Conservation (phyloP, 2,329 filamentous ascomycete genomes). For the Endothia cerciana region DNA sequence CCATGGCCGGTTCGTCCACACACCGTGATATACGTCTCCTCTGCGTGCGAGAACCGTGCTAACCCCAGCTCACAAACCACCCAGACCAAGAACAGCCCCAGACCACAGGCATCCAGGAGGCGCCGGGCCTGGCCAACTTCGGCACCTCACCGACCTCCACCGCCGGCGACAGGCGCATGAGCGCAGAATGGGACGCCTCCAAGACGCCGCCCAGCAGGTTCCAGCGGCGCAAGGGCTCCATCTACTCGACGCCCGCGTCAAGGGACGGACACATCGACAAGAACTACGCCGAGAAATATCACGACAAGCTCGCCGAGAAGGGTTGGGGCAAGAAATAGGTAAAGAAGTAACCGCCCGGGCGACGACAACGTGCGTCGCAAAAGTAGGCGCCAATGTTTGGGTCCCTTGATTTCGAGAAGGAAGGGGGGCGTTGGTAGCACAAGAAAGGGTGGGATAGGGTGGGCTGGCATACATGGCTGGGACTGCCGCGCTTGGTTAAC, state of each 20-base stretch:
- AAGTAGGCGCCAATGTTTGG: slow-evolving; percentile 9
- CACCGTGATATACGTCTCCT: background rate
- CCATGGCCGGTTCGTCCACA: slow-evolving; percentile 22
- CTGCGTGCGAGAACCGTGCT: slow-evolving; percentile 2
- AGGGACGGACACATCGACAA: slow-evolving; percentile 67
- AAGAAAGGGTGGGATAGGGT: background rate
- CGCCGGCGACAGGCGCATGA: slow-evolving; percentile 42
- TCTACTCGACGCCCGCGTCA: slow-evolving; percentile 67
- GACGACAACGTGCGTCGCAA: slow-evolving; percentile 4
- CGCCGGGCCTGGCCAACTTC: slow-evolving; percentile 30
- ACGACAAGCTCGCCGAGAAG: slow-evolving; percentile 62
- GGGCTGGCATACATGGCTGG: background rate
- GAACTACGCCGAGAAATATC: slow-evolving; percentile 63
- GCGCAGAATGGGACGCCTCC: slow-evolving; percentile 62
- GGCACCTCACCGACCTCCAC: slow-evolving; percentile 39
- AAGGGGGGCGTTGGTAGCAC: background rate
- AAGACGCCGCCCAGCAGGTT: slow-evolving; percentile 71
- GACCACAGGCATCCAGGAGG: slow-evolving; percentile 34
- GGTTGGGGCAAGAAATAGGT: slow-evolving; percentile 43
- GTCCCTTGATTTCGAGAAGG: background rate
- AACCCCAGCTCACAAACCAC: background rate
- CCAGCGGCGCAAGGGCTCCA: slow-evolving; percentile 71
- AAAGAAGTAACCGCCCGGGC: background rate
- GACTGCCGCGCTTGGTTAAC: background rate
- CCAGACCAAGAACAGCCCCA: slow-evolving; percentile 23